phyloP scores from a whole-genome alignment of 805 yeast species.

The Grigorovia humatica region DNA sequence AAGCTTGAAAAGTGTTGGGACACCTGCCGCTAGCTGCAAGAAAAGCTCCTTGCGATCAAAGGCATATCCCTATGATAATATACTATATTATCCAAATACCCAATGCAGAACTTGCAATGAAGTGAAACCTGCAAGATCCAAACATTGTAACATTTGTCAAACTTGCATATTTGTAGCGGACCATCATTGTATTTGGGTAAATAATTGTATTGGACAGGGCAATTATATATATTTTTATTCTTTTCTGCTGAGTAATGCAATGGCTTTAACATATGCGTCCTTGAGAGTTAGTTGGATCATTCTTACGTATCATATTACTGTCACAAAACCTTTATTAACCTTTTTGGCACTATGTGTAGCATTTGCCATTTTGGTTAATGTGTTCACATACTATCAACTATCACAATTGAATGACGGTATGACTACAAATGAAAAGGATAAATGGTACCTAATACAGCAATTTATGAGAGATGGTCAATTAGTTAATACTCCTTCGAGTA shows the following conservation, averaged over 20 bases:
- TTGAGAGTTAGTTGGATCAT: slow-evolving; percentile 13
- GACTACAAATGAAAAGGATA: slow-evolving; percentile 64
- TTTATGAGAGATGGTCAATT: slow-evolving; percentile 35
- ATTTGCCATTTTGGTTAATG: slow-evolving; percentile 35
- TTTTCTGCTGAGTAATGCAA: slow-evolving; percentile 42
- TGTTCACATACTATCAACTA: slow-evolving; percentile 38
- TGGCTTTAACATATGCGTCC: slow-evolving; percentile 38
- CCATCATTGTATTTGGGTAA: slow-evolving; percentile 65
- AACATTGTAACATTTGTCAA: slow-evolving; percentile 64
- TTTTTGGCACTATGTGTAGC: slow-evolving; percentile 36
- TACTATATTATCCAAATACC: slow-evolving; percentile 41
- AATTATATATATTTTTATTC: slow-evolving; percentile 53
- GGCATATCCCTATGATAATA: slow-evolving; percentile 35
- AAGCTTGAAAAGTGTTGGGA: slow-evolving; percentile 16
- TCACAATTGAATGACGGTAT: slow-evolving; percentile 50
- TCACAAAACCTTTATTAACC: slow-evolving; percentile 24
- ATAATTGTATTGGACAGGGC: slow-evolving; percentile 62
- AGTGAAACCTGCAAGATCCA: slow-evolving; percentile 60
- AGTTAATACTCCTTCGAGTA: slow-evolving; percentile 7
- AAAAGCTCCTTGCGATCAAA: slow-evolving; percentile 2
- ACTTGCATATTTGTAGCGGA: slow-evolving; percentile 56
- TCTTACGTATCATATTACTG: background rate
- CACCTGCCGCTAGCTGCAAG: slow-evolving; percentile 10
- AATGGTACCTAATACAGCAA: slow-evolving; percentile 58
- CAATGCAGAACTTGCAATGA: slow-evolving; percentile 50